A percentile compares a stretch with the other conserved stretches of the same genome.
Evolutionary conservation across 129 eudicot genomes (phyloP).

Genomic region (Flaveria linearis): DNA sequence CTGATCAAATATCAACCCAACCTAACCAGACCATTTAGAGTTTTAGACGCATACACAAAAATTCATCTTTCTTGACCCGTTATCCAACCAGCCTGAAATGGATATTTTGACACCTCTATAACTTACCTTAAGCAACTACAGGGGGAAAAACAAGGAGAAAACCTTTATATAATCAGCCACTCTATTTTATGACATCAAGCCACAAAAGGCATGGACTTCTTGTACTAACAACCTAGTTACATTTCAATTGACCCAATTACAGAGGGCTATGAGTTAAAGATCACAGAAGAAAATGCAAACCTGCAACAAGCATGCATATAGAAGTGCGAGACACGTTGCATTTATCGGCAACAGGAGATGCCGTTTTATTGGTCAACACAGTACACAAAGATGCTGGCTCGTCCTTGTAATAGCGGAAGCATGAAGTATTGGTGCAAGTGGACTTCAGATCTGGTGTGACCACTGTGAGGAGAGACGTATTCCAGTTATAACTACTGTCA

Average conservation of each 20-base stretch:
- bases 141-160: background rate
- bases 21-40: background rate
- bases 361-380: slow-evolving; percentile 45
- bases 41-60: background rate
- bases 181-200: background rate
- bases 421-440: slow-evolving; percentile 50
- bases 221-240: background rate
- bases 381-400: slow-evolving; percentile 53
- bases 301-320: slow-evolving; percentile 70
- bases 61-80: background rate
- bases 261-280: background rate
- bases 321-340: slow-evolving; percentile 64
- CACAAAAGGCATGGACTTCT: background rate
- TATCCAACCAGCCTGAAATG: background rate
- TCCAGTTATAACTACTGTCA: slow-evolving; percentile 57
- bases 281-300: slow-evolving; percentile 36
- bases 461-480: slow-evolving; percentile 44
- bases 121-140: background rate
- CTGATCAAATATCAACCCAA: background rate
- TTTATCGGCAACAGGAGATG: slow-evolving; percentile 47
- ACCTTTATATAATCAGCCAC: background rate
- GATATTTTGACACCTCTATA: background rate
- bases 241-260: background rate
- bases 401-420: slow-evolving; percentile 36
- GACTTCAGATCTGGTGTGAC: slow-evolving; percentile 33